Base-by-base conservation (phyloP, 1,284 basidiomycete species). In the Tilletia horrida region DNA sequence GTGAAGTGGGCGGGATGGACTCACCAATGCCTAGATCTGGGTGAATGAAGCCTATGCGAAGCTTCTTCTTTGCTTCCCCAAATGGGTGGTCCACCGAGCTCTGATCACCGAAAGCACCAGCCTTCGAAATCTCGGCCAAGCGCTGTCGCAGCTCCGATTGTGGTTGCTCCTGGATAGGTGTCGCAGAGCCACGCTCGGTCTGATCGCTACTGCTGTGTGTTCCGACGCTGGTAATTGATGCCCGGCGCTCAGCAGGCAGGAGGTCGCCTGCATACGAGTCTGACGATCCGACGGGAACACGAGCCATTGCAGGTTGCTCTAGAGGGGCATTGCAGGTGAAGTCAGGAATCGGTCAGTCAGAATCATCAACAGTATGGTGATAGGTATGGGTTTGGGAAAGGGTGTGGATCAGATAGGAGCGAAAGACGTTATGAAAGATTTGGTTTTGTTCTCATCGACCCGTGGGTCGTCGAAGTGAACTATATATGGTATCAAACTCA, bases 21-120 rank as follows among this genome's bases (percentile, higher is more conserved):
- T 71, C 73, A 91, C 94, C 94, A 65, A 97, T 95, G 63, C 94
- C 94, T 3, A 97, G 85, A 84, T 97, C 94, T 27, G 94, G 94
- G 81, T 97, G 94, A 66, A 97, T 85, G 83, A 97, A 94, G 2
- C 90, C 93, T 70, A 97, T 85, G 16, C 86, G 71, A 9, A 78
- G 69, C 63, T 64, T 64, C n/a, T 50, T 50, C 45, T 29, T 50
- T 6, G 63, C 55, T 21, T 59, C 55, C 3, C 55, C 55, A 18
- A 59, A 59, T 2, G 55, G 55, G 11, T 21, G 23, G 25, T 25
- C 27, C n/a, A 57, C 52, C 27, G 1, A n/a, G 14, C 7, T 25
- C 3, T 59, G 13, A 14, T 35, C 16, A 7, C 18, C 29, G 11
- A 18, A 18, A 40, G 14, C 55, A 29, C 27, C 13, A 27, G 21